A percentile compares a stretch with the other conserved stretches of the same genome.
phyloP scores from a whole-genome alignment of 2,329 filamentous ascomycete species.

The Hypoxylon sp. region DNA sequence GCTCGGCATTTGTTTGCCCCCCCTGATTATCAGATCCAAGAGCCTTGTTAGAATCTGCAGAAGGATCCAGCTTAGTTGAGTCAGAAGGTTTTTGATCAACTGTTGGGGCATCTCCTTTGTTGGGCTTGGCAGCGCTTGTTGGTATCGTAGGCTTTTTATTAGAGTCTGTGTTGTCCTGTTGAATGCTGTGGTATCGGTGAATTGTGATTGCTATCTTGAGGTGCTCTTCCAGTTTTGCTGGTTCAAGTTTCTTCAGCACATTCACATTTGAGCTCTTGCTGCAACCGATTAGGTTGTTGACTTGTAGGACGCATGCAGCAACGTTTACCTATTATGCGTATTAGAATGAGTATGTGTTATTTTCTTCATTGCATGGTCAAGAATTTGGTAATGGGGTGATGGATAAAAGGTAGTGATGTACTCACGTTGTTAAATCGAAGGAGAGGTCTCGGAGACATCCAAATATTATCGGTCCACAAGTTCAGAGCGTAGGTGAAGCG shows the following conservation, averaged over 20 bases:
- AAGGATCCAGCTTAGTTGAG: background rate
- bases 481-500: background rate
- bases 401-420: background rate
- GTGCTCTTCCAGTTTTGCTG: constrained; percentile 13
- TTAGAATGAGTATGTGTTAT: background rate
- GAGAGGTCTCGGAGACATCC: constrained; percentile 13
- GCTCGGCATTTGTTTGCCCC: too few species aligned
- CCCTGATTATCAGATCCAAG: background rate
- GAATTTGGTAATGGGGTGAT: too few species aligned
- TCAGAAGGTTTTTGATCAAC: background rate
- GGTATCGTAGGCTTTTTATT: background rate
- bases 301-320: background rate
- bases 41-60: background rate
- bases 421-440: constrained; percentile 9
- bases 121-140: background rate
- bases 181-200: background rate
- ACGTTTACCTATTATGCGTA: background rate
- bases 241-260: constrained; percentile 2
- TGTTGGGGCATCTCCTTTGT: background rate
- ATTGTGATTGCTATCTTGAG: constrained; percentile 14
- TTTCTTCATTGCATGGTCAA: background rate
- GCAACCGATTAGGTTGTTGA: background rate
- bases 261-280: background rate
- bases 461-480: constrained; percentile 3
- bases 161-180: background rate